Evolutionary conservation across 805 yeast genomes (phyloP).

Genomic region (Torulaspora microellipsoides): DNA sequence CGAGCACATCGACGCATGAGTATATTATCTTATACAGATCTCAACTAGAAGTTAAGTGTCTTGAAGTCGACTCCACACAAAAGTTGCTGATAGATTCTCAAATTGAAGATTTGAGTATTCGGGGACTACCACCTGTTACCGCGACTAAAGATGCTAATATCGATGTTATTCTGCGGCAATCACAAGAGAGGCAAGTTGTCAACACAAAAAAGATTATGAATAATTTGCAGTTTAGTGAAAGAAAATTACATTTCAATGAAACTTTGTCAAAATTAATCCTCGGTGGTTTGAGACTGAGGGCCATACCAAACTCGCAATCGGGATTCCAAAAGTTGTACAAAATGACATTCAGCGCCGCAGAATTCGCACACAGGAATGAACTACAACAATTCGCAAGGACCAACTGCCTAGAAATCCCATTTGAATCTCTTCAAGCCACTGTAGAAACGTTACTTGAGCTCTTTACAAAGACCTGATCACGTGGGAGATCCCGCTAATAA

Average conservation of each 20-base stretch:
- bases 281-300: conserved; percentile 37
- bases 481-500: not conserved
- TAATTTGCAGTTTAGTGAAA: conserved; percentile 24
- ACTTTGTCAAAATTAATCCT: conserved; percentile 34
- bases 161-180: conserved; percentile 22
- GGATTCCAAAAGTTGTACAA: conserved; percentile 36
- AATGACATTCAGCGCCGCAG: conserved; percentile 36
- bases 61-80: conserved; percentile 3
- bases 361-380: conserved; percentile 36
- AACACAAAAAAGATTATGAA: conserved; percentile 15
- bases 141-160: conserved; percentile 12
- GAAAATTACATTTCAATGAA: conserved; percentile 27
- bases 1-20: not conserved
- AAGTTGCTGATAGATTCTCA: conserved; percentile 13
- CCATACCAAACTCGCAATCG: conserved; percentile 28
- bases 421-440: conserved; percentile 35
- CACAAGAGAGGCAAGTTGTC: conserved; percentile 14
- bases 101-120: conserved; percentile 2
- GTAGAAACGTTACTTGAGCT: conserved; percentile 35
- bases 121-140: not conserved
- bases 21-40: conserved; percentile 8
- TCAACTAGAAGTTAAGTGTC: conserved; percentile 9
- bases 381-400: conserved; percentile 12
- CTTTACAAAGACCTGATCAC: conserved; percentile 26
- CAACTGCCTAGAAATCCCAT: conserved; percentile 19